Conservation (phyloP, 768 basidiomycete species). For the Rhizopogon rudus region DNA sequence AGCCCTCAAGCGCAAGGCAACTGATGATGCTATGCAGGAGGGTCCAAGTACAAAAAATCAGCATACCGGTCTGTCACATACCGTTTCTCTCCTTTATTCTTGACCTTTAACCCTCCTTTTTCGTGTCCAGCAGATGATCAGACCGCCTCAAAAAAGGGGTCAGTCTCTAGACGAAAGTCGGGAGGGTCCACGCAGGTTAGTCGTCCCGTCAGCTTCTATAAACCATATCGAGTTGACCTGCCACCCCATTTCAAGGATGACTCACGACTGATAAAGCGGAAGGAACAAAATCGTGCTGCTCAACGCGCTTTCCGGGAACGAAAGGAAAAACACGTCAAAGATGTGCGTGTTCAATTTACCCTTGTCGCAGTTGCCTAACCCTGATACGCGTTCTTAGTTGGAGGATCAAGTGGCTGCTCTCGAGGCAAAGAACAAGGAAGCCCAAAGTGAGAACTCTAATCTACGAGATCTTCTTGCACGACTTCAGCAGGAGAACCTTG, state of each 20-base stretch:
- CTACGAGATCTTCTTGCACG: conserved; percentile 80
- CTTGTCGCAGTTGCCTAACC: conserved; percentile 4
- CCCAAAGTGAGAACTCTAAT: conserved; percentile 80
- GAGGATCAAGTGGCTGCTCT: conserved; percentile 89
- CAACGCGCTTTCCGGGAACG: conserved; percentile 97
- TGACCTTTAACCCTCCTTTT: not conserved
- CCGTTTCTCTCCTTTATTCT: not conserved
- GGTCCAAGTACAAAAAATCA: conserved; percentile 65
- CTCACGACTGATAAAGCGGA: conserved; percentile 74
- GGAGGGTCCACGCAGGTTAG: conserved; percentile 32
- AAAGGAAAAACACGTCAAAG: conserved; percentile 96
- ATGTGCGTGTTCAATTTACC: conserved; percentile 51
- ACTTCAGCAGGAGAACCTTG: conserved; percentile 82
- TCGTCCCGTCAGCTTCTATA: not conserved
- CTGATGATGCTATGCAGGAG: conserved; percentile 54
- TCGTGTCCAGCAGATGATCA: conserved; percentile 17
- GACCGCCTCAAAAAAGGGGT: conserved; percentile 20
- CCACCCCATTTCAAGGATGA: conserved; percentile 49
- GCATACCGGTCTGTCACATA: conserved; percentile 47
- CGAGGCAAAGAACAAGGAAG: conserved; percentile 73
- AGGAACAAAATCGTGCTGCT: conserved; percentile 96
- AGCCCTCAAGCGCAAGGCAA: conserved; percentile 74
- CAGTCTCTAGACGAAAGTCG: conserved; percentile 34
- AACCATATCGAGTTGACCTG: not conserved
- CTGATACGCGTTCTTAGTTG: conserved; percentile 41